Evolutionary conservation across 2,329 filamentous ascomycete species (phyloP).

Genomic region (Emergomyces pasteurianus): DNA sequence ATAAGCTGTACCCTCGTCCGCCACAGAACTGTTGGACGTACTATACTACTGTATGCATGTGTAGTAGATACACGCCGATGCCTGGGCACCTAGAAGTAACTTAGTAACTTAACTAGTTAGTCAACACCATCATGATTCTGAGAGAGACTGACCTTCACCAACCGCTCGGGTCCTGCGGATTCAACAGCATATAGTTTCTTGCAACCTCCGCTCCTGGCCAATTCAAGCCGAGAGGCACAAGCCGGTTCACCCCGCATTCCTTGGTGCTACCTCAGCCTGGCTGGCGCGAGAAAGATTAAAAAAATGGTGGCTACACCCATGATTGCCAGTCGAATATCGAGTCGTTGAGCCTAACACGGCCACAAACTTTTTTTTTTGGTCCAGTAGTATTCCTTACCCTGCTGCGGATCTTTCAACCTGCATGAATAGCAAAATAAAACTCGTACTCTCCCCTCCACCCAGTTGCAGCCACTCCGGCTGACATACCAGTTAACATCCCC

Average conservation of each 20-base stretch:
- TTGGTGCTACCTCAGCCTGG: neutral
- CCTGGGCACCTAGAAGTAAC: neutral
- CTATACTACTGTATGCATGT: no score
- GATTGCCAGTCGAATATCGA: neutral
- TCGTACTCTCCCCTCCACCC: neutral
- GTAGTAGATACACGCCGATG: no score
- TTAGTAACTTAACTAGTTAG: neutral
- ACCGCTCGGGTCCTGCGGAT: neutral
- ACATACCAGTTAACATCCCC: neutral
- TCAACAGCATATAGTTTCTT: neutral
- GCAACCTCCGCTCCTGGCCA: neutral
- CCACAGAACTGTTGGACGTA: no score
- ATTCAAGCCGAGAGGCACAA: neutral
- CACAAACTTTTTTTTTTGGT: neutral
- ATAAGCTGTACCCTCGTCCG: no score
- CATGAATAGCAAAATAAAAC: neutral
- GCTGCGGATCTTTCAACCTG: neutral
- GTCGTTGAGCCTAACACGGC: neutral
- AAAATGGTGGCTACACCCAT: neutral
- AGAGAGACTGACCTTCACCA: neutral
- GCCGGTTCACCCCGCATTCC: neutral
- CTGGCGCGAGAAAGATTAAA: no score
- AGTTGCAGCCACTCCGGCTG: neutral
- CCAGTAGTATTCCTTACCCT: neutral
- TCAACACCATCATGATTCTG: neutral